phyloP scores from a whole-genome alignment of 73 alveolate species.

The Loxodes magnus region DNA sequence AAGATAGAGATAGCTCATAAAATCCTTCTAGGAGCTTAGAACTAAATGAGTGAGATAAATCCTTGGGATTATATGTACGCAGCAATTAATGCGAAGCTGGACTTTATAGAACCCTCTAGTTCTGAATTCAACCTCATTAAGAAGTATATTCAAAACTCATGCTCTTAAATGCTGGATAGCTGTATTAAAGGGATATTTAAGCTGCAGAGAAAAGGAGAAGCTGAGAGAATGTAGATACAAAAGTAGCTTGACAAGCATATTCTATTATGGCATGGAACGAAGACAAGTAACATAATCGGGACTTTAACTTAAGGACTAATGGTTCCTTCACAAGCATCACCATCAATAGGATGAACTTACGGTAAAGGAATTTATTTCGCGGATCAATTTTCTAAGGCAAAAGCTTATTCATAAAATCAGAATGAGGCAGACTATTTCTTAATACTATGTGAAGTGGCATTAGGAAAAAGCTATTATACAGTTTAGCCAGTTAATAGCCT shows the following conservation, averaged over 20 bases:
- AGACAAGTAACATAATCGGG: conserved; percentile 65
- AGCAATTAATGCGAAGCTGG: conserved; percentile 61
- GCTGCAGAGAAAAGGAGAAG: conserved; percentile 78
- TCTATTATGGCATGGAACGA: conserved; percentile 76
- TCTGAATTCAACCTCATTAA: conserved; percentile 52
- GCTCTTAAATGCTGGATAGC: not conserved
- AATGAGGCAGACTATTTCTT: conserved; percentile 23
- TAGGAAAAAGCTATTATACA: conserved; percentile 73
- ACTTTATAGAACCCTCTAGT: conserved; percentile 27
- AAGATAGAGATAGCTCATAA: conserved; percentile 80
- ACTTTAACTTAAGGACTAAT: conserved; percentile 70
- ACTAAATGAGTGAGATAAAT: conserved; percentile 37
- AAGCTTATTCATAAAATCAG: conserved; percentile 53
- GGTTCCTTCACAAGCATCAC: conserved; percentile 88
- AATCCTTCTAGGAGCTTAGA: conserved; percentile 74
- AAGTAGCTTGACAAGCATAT: conserved; percentile 59
- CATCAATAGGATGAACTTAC: conserved; percentile 83
- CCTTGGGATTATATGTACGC: conserved; percentile 81
- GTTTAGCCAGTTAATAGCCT: too few relatives aligned
- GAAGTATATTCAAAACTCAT: conserved; percentile 50
- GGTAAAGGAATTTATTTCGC: conserved; percentile 97
- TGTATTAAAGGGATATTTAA: conserved; percentile 43
- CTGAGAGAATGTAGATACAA: conserved; percentile 42
- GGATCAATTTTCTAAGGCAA: conserved; percentile 76
- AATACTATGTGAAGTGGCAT: conserved; percentile 82